Evolutionary conservation across 805 yeast species (phyloP).

Genomic region (Metschnikowia similis): DNA sequence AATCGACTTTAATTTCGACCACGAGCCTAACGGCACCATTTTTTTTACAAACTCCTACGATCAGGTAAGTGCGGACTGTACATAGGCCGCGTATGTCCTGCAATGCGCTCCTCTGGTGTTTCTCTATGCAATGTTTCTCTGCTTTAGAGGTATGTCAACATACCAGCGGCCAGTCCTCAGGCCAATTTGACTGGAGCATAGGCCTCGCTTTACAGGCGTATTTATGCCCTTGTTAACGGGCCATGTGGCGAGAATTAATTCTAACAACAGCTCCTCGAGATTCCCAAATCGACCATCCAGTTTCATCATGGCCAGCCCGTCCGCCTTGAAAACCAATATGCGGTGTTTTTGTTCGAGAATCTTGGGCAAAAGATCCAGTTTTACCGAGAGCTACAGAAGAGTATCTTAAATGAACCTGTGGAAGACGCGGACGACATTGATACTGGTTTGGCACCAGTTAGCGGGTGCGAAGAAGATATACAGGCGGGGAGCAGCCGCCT

Average conservation of each 20-base stretch:
- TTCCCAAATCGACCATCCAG: background rate
- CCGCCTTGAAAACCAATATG: conserved; percentile 7
- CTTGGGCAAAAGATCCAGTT: conserved; percentile 9
- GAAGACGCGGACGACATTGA: background rate
- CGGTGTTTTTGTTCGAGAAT: conserved; percentile 10
- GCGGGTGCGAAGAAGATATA: too few relatives aligned
- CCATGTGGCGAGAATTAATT: background rate
- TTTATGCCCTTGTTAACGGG: background rate
- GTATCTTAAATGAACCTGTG: background rate
- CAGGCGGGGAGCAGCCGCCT: too few relatives aligned
- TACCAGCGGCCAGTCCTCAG: too few relatives aligned
- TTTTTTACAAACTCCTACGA: conserved; percentile 28
- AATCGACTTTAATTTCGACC: conserved; percentile 30
- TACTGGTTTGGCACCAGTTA: too few relatives aligned
- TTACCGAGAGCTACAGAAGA: conserved; percentile 6
- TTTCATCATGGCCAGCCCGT: conserved; percentile 3
- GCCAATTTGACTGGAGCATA: too few relatives aligned
- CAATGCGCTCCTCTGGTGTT: background rate
- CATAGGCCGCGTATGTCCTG: background rate
- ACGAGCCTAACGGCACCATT: conserved; percentile 39
- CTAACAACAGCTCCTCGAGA: conserved; percentile 7
- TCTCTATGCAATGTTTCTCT: conserved; percentile 2
- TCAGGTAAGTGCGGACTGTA: background rate
- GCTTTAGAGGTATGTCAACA: conserved; percentile 4
- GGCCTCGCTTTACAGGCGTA: too few relatives aligned